Evolutionary conservation across 139 green algal species (phyloP).

Genomic region (Tetraselmis chui): DNA sequence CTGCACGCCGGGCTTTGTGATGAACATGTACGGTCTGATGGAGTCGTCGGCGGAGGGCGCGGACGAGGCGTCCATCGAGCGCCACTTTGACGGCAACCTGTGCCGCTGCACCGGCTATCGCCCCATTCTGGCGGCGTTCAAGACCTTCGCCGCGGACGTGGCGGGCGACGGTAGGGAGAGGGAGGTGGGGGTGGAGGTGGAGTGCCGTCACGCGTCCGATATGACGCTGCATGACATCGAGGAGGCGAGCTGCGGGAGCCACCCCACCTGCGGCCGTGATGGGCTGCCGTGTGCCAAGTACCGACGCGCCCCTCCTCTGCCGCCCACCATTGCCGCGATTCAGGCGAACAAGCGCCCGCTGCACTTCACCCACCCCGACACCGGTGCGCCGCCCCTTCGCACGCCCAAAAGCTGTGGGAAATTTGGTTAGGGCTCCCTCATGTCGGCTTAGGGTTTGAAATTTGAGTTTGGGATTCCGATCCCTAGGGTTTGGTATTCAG

Average conservation of each 20-base stretch:
- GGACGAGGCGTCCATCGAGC: slow-evolving; percentile 16
- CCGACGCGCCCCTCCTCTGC: not conserved
- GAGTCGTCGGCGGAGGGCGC: not conserved
- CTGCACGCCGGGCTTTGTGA: slow-evolving; percentile 69
- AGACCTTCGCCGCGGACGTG: not conserved
- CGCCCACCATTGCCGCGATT: not conserved
- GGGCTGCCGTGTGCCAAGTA: not conserved
- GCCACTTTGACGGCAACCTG: slow-evolving; percentile 67
- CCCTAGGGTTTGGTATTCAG: no score
- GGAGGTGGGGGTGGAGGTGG: no score
- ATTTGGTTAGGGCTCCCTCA: no score
- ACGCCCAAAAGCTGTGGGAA: no score
- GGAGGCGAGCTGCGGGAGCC: not conserved
- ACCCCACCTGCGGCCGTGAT: not conserved
- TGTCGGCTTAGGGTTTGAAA: no score
- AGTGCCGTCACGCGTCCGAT: not conserved
- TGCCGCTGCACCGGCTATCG: slow-evolving; percentile 75
- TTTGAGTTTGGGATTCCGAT: no score
- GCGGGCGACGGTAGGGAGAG: no score
- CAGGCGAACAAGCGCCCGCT: not conserved
- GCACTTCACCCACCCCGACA: not conserved
- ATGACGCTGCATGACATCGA: not conserved
- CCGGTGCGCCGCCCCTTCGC: not conserved
- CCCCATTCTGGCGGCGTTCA: slow-evolving; percentile 53
- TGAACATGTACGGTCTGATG: slow-evolving; percentile 28